Evolutionary conservation across 371 early-diverging fungal genomes (phyloP).

Genomic region (Lichtheimia ornata): DNA sequence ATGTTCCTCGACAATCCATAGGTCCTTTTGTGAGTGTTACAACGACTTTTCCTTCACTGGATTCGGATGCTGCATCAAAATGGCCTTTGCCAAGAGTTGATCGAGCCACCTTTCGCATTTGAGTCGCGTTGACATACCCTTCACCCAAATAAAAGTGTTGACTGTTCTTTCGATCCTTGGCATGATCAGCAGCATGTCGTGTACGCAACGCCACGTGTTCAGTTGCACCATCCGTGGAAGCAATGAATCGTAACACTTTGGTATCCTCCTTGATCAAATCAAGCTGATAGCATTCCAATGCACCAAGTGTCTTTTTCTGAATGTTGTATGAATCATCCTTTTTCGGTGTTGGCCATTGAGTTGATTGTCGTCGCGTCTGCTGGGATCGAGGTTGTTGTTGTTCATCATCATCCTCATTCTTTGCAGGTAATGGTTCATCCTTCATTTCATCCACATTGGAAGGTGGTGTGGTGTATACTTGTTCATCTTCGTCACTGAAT

Average conservation of each 20-base stretch:
- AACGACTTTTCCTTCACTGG: constrained; percentile 18
- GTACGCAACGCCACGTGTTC: constrained; percentile 34
- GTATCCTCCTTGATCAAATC: constrained; percentile 31
- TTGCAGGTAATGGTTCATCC: too few species aligned
- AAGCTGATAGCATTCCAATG: constrained; percentile 29
- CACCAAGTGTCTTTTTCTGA: constrained; percentile 23
- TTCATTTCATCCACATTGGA: not conserved
- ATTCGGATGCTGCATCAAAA: constrained; percentile 38
- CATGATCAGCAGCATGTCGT: constrained; percentile 22
- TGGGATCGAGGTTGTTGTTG: constrained; percentile 7
- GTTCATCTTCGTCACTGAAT: not conserved
- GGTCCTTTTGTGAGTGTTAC: constrained; percentile 36
- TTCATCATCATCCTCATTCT: constrained; percentile 1
- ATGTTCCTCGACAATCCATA: constrained; percentile 50
- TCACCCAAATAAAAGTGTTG: constrained; percentile 38
- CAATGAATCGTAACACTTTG: constrained; percentile 34
- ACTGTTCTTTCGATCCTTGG: constrained; percentile 16
- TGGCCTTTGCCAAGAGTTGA: constrained; percentile 50
- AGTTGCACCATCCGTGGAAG: constrained; percentile 34
- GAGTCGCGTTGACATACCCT: constrained; percentile 58
- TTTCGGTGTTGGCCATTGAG: not conserved
- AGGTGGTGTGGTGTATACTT: not conserved
- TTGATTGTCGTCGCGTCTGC: not conserved
- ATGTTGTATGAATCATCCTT: constrained; percentile 13
- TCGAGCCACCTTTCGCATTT: constrained; percentile 50